Base-by-base conservation (phyloP, 2,329 filamentous ascomycete genomes). In the Talaromyces marneffei region DNA sequence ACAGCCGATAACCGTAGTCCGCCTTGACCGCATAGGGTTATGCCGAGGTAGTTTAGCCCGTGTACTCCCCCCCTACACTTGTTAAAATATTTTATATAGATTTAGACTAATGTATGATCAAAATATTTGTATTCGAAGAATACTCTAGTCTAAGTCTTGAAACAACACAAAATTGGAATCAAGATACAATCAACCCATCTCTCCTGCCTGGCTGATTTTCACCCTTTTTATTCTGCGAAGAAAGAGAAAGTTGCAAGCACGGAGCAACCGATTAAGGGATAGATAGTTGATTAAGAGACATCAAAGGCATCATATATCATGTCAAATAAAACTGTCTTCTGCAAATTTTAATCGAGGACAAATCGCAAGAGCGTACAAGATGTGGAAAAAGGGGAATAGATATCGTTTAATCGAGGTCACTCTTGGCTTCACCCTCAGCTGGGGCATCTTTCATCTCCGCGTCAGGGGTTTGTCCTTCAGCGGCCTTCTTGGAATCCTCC, bases 371-470 rank as follows among this genome's bases (percentile, higher is more conserved):
- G 48, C 44, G 27, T 40, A 60, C 50, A 60, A 37, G 33, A 57
- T 39, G 40, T 31, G 16, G 35, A 18, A 53, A 35, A 6, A 8
- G 31, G 5, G 29, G 20, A 12, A 54, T 52, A 25, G n/a, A 33
- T 23, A 39, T 55, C 40, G 58, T 59, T 20, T 59, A 59, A 40
- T 59, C 57, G 57, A 42, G 46, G 27, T 59, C 57, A 52, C 37
- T 20, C 46, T 59, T 59, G 33, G 74, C 69, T 64, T 74, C 71
- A 46, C 63, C 62, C 65, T 73, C 79, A 29, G 67, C 70, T 27
- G 79, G 77, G 48, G 83, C 84, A 69, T 87, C 85, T 69, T 83
- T 82, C 85, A 87, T 87, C 73, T 87, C 84, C 57, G 75, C 71
- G 61, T 80, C 78, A 60, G 74, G 71, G 52, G 73, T 62, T 42